These are phyloP conservation scores for Candida michaelii DNA, from an alignment of 805 yeast species.

Conservation along the genomic window DNA sequence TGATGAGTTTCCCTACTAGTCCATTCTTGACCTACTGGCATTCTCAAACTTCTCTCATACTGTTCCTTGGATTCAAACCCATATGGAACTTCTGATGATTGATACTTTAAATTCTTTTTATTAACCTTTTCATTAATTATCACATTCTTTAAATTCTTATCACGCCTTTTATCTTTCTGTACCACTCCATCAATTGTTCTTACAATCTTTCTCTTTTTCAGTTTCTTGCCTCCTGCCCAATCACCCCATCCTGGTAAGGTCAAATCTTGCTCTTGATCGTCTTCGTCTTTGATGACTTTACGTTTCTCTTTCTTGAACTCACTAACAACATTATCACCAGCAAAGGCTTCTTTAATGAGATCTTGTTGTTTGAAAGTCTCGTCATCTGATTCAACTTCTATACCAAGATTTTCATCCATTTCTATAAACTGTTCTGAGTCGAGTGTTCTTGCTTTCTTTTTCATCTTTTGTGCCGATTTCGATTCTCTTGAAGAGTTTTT, in stretches of 20 bases:
- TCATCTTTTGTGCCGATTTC: conserved; percentile 42
- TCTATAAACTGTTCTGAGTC: conserved; percentile 47
- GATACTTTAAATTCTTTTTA: conserved; percentile 83
- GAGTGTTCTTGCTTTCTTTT: conserved; percentile 32
- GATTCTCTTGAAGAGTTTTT: conserved; percentile 37
- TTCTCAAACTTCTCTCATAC: conserved; percentile 87
- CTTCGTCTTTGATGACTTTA: conserved; percentile 69
- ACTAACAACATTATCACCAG: conserved; percentile 90
- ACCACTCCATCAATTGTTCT: conserved; percentile 78
- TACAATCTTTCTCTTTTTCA: conserved; percentile 57
- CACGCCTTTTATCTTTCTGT: conserved; percentile 69
- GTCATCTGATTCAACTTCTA: conserved; percentile 22
- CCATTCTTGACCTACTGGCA: conserved; percentile 99
- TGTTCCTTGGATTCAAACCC: conserved; percentile 93
- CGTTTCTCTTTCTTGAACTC: conserved; percentile 80
- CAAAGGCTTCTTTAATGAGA: conserved; percentile 87
- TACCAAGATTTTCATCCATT: conserved; percentile 51
- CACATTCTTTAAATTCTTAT: conserved; percentile 73
- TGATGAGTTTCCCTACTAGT: conserved; percentile 84
- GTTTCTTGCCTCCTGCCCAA: conserved; percentile 75
- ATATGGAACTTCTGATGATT: conserved; percentile 88
- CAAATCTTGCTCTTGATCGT: conserved; percentile 79
- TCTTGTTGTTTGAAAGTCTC: conserved; percentile 70
- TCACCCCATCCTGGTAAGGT: conserved; percentile 98
- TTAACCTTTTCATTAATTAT: conserved; percentile 85